phyloP scores from a whole-genome alignment of 2,329 filamentous ascomycete genomes.

The Amylocarpus encephaloides region DNA sequence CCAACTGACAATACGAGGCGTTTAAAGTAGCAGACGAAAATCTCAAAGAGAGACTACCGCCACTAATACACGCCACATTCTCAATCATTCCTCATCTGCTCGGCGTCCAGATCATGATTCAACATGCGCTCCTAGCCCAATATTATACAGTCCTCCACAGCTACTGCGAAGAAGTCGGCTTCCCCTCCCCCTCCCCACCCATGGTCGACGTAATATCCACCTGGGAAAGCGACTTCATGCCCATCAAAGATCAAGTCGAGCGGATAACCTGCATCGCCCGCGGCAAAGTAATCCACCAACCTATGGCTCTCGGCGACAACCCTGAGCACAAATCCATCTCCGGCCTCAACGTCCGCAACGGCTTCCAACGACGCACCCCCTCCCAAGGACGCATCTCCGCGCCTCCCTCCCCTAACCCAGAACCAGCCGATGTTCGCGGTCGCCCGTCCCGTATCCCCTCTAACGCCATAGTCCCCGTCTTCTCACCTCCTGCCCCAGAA shows the following conservation, averaged over 20 bases:
- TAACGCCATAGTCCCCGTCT: constrained; percentile 9
- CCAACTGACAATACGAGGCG: constrained; percentile 40
- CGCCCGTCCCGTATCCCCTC: constrained; percentile 25
- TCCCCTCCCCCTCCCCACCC: constrained; percentile 65
- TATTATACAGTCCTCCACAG: constrained; percentile 72
- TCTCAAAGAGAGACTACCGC: constrained; percentile 64
- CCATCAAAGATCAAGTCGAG: constrained; percentile 61
- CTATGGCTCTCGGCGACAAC: constrained; percentile 36
- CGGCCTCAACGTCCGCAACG: constrained; percentile 31
- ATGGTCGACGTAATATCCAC: constrained; percentile 63
- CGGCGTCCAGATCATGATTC: constrained; percentile 64
- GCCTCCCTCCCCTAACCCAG: constrained; percentile 19
- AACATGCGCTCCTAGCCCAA: constrained; percentile 70
- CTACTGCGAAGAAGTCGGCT: constrained; percentile 62
- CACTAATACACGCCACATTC: constrained; percentile 63
- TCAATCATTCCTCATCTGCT: constrained; percentile 69
- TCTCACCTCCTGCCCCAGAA: constrained; percentile 16
- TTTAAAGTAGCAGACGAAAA: constrained; percentile 72
- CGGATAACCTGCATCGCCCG: constrained; percentile 55
- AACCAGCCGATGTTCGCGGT: constrained; percentile 7
- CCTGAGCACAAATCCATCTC: constrained; percentile 23
- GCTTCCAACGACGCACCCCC: constrained; percentile 39
- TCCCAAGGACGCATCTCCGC: constrained; percentile 27
- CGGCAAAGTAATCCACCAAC: constrained; percentile 58
- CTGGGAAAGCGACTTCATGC: constrained; percentile 59